phyloP scores from a whole-genome alignment of 169 alveolate species.

The Plasmodium billcollinsi region DNA sequence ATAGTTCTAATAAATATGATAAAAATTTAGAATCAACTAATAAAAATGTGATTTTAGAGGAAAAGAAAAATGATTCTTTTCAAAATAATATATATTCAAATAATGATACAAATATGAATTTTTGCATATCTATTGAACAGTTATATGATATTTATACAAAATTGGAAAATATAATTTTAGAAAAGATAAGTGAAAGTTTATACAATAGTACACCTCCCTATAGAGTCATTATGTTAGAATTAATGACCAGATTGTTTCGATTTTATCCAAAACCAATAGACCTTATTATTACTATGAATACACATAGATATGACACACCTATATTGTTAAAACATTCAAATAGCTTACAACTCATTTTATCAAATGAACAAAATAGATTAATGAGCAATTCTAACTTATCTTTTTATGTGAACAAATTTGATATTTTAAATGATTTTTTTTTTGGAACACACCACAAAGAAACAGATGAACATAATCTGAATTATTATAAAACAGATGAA shows the following conservation, averaged over 20 bases:
- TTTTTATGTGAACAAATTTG: constrained; percentile 31
- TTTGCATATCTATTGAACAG: constrained; percentile 37
- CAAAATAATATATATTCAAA: constrained; percentile 16
- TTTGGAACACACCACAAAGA: constrained; percentile 17
- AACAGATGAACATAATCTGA: not conserved
- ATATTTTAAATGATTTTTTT: constrained; percentile 57
- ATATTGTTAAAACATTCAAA: constrained; percentile 57
- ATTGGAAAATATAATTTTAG: constrained; percentile 74
- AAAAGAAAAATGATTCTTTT: not conserved
- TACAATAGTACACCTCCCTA: constrained; percentile 86
- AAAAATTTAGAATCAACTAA: not conserved
- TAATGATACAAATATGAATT: constrained; percentile 12
- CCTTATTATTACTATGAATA: constrained; percentile 56
- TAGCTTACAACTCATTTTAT: constrained; percentile 47
- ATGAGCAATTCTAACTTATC: constrained; percentile 44
- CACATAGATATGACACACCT: constrained; percentile 74
- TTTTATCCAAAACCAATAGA: constrained; percentile 75
- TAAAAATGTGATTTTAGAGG: not conserved
- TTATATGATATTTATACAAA: constrained; percentile 80
- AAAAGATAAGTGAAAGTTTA: constrained; percentile 77
- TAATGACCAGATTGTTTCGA: constrained; percentile 82
- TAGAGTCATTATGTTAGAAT: constrained; percentile 84
- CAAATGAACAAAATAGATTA: constrained; percentile 26
- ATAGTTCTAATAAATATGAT: no score
- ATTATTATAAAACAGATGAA: no score